These are phyloP conservation scores for Phlebiopsis gigantea DNA, from an alignment of 768 basidiomycete genomes.

Conservation along the genomic window DNA sequence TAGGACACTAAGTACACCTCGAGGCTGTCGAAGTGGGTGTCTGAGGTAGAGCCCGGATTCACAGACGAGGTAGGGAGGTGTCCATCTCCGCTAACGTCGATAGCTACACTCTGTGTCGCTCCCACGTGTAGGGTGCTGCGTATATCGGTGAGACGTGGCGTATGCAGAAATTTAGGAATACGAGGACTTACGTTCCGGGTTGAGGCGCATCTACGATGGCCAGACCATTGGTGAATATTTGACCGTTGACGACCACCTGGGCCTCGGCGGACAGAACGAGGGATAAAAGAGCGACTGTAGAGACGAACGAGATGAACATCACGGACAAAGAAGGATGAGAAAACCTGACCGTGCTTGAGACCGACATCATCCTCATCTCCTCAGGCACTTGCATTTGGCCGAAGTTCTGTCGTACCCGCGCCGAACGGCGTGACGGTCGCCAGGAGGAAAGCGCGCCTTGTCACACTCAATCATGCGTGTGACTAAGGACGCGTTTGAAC, in stretches of 20 bases:
- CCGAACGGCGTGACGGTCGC: slow-evolving; percentile 9
- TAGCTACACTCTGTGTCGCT: slow-evolving; percentile 27
- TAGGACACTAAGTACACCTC: slow-evolving; percentile 44
- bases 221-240: slow-evolving; percentile 28
- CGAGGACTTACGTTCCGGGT: slow-evolving; percentile 18
- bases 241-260: slow-evolving; percentile 24
- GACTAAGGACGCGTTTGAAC: not conserved
- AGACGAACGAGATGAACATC: slow-evolving; percentile 21
- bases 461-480: not conserved
- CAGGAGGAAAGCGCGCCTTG: slow-evolving; percentile 6
- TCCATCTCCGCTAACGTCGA: slow-evolving; percentile 38
- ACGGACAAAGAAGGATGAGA: not conserved
- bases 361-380: not conserved
- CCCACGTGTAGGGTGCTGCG: slow-evolving; percentile 27
- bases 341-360: not conserved
- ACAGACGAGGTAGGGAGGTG: slow-evolving; percentile 32
- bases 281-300: slow-evolving; percentile 10
- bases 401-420: not conserved
- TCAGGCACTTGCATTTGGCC: not conserved
- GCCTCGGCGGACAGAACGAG: slow-evolving; percentile 8
- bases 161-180: not conserved
- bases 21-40: slow-evolving; percentile 35
- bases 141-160: not conserved
- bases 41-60: slow-evolving; percentile 28
- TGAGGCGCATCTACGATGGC: slow-evolving; percentile 30